Conservation (phyloP, 352 stramenopile genomes). For the Globisporangium yorkense region DNA sequence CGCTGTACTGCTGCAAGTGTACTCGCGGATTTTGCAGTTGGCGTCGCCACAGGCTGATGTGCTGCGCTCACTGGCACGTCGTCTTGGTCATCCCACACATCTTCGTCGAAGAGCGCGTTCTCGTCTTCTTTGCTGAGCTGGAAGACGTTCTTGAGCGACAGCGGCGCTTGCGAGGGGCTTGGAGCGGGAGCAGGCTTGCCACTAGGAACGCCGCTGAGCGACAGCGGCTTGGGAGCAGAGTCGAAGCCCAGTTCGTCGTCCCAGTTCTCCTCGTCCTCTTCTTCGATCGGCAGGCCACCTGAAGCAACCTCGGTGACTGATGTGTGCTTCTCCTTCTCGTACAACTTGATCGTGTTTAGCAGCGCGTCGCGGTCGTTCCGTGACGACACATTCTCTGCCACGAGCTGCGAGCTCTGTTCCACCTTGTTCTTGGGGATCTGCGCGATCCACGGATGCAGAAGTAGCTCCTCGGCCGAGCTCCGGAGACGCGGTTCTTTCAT, state of each 20-base stretch:
- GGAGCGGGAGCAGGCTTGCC: background rate
- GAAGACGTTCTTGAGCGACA: conserved; percentile 29
- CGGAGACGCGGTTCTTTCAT: conserved; percentile 88
- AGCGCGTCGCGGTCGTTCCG: conserved; percentile 69
- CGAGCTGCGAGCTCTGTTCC: conserved; percentile 78
- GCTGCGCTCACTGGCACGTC: background rate
- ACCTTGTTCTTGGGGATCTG: conserved; percentile 87
- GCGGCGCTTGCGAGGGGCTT: background rate
- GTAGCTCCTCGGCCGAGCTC: conserved; percentile 77
- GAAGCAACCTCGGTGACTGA: conserved; percentile 3
- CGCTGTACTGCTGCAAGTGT: background rate
- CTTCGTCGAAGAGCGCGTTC: conserved; percentile 56
- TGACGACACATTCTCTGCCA: conserved; percentile 74
- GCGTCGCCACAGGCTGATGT: background rate
- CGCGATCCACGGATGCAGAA: conserved; percentile 87
- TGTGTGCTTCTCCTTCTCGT: conserved; percentile 43
- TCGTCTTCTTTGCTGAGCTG: conserved; percentile 78
- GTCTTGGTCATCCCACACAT: conserved; percentile 63
- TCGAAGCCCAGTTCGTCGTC: conserved; percentile 77
- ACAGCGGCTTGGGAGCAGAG: conserved; percentile 27
- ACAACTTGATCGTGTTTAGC: conserved; percentile 84
- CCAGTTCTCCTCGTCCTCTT: conserved; percentile 64
- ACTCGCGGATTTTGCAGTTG: background rate
- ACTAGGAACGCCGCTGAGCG: background rate
- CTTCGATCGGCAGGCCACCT: background rate